These are phyloP conservation scores for Areca catechu DNA, from an alignment of 176 grass and related monocot species.

Conservation along the genomic window DNA sequence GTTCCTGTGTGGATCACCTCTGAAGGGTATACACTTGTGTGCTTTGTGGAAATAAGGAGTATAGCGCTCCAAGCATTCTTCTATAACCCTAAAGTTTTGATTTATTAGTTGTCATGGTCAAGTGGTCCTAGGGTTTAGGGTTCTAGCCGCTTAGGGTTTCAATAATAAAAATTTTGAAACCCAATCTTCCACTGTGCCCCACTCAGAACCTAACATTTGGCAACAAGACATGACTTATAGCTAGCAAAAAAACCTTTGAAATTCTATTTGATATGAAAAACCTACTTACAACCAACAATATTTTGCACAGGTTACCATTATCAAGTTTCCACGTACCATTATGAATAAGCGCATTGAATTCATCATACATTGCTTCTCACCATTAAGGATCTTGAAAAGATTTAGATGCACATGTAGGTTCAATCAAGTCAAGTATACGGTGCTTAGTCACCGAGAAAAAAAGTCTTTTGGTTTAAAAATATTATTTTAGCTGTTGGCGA, in stretches of 20 bases:
- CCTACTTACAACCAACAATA: background rate
- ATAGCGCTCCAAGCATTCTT: no score
- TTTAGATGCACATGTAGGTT: background rate
- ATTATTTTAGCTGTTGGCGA: no score
- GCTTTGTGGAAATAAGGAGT: no score
- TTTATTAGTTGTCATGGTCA: no score
- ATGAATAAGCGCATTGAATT: background rate
- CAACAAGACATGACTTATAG: background rate
- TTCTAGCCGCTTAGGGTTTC: no score
- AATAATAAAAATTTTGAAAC: no score
- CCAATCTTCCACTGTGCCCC: no score
- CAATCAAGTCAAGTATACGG: background rate
- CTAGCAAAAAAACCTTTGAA: background rate
- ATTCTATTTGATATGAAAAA: background rate
- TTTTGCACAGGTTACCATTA: background rate
- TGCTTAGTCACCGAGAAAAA: background rate
- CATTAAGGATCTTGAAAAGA: background rate
- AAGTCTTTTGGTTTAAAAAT: background rate
- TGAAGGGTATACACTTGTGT: no score
- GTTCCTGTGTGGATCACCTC: no score
- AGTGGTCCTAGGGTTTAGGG: no score
- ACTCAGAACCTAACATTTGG: no score
- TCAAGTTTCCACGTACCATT: background rate
- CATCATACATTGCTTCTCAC: background rate
- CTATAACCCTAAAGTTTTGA: no score